A percentile compares a stretch with the other conserved stretches of the same genome.
Evolutionary conservation across 495 filamentous ascomycete genomes (phyloP).

Genomic region (Lasiosphaeris hirsuta): DNA sequence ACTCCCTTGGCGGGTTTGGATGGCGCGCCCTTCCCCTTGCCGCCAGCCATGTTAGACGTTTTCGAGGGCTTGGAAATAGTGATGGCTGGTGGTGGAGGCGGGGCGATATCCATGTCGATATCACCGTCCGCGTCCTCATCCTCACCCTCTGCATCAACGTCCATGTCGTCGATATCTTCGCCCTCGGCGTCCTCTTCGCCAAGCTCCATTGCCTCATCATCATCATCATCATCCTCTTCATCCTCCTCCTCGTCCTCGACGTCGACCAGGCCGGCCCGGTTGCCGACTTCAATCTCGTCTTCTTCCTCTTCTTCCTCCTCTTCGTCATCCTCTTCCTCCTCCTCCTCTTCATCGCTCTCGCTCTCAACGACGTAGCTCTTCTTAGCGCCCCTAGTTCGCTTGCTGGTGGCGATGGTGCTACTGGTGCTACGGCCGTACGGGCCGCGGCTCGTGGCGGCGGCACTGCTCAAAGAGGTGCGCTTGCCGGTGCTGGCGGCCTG

Average conservation of each 20-base stretch:
- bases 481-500: conserved; percentile 60
- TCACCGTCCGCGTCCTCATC: conserved; percentile 50
- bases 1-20: conserved; percentile 12
- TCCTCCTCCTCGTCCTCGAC: conserved; percentile 27
- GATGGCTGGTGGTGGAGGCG: conserved; percentile 38
- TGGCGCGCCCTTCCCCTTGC: conserved; percentile 8
- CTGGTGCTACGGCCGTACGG: conserved; percentile 41
- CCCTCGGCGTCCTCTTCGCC: conserved; percentile 40
- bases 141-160: conserved; percentile 45
- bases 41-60: neutral
- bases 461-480: conserved; percentile 19
- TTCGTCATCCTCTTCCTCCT: conserved; percentile 42
- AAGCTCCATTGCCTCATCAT: conserved; percentile 29
- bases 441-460: conserved; percentile 25
- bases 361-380: conserved; percentile 67
- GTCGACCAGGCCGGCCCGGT: conserved; percentile 32
- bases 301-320: conserved; percentile 44
- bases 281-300: conserved; percentile 40
- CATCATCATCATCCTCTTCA: conserved; percentile 24
- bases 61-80: conserved; percentile 40
- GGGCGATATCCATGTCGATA: conserved; percentile 42
- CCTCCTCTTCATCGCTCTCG: conserved; percentile 53
- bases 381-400: conserved; percentile 55
- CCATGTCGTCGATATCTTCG: conserved; percentile 47
- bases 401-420: conserved; percentile 59